Evolutionary conservation across 345 rosid genomes (phyloP).

Genomic region (Cardiospermum halicacabum): DNA sequence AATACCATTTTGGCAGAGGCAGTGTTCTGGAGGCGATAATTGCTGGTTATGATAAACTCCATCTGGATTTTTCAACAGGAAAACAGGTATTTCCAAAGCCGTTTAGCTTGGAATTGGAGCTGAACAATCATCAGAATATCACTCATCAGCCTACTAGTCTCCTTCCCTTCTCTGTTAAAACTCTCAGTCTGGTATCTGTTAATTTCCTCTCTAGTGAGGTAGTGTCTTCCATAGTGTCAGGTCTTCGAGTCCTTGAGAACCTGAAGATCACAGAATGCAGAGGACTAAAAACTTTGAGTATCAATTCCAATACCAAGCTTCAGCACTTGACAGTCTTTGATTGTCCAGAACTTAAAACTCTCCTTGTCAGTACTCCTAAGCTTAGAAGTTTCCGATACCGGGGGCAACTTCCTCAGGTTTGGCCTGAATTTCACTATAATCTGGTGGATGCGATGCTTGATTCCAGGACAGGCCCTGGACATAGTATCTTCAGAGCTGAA

Average conservation of each 20-base stretch:
- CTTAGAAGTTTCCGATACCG: slow-evolving; percentile 34
- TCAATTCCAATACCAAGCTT: slow-evolving; percentile 46
- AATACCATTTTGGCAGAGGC: slow-evolving; percentile 34
- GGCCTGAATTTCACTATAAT: slow-evolving; percentile 51
- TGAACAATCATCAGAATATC: slow-evolving; percentile 19
- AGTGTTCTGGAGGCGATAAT: slow-evolving; percentile 34
- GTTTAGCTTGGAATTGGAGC: slow-evolving; percentile 35
- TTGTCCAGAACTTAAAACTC: slow-evolving; percentile 32
- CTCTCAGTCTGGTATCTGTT: slow-evolving; percentile 36
- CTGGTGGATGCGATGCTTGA: slow-evolving; percentile 46
- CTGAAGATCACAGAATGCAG: slow-evolving; percentile 40
- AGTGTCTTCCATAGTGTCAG: slow-evolving; percentile 41
- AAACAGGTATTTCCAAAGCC: slow-evolving; percentile 17
- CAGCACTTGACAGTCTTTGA: slow-evolving; percentile 37
- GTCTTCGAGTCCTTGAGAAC: slow-evolving; percentile 40
- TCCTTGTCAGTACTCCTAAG: slow-evolving; percentile 36
- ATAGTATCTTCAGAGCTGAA: slow-evolving; percentile 14
- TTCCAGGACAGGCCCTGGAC: slow-evolving; percentile 40
- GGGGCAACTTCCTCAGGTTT: slow-evolving; percentile 38
- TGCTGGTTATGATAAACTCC: slow-evolving; percentile 38
- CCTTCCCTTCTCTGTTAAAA: slow-evolving; percentile 37
- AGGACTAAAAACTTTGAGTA: slow-evolving; percentile 33
- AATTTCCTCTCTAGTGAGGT: slow-evolving; percentile 35
- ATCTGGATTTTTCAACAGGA: slow-evolving; percentile 34
- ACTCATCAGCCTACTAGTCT: slow-evolving; percentile 18